Evolutionary conservation across 78 protist species (phyloP), one percentile per base, ranked within the genome.

Genomic region (Dictyostelium brefeldianum): DNA sequence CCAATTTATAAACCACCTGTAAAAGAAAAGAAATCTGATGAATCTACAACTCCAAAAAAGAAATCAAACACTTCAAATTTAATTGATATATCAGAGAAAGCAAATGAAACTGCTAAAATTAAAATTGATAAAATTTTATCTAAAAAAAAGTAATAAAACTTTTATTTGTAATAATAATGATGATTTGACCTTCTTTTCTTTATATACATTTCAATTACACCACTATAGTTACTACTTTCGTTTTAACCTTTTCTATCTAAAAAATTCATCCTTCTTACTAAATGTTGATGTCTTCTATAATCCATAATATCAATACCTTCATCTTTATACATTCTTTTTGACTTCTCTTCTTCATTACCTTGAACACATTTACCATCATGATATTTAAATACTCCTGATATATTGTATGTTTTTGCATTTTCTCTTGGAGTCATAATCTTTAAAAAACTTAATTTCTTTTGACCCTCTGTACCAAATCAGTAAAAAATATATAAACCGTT

Each of bases 271-370:
- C 93, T 74, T 29, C 43, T 77, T 1, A 78, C 22, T 65, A 87
- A n/a, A 77, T 87, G 84, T 7, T 43, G 12, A 36, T 87, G 93
- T 87, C 93, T 87, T 48, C 57, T 87, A 50, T 41, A 53, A 65
- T 87, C 93, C 85, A 87, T 77, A 18, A 87, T 87, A 87, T 87
- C 93, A 47, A 87, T 27, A 22, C 93, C 93, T 0, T 87, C 84
- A 50, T 87, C 93, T 54, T 77, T 77, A 48, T 87, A 87, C 22
- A 15, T 25, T 51, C 62, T 77, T 36, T 87, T 87, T 51, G n/a
- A 11, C 15, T 87, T 87, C 22, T 74, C 54, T 25, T 70, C 70
- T 36, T 65, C 70, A 17, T 29, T 12, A 20, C 93, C 84, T 14
- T 77, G 70, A 41, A 64, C 31, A 36, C 81, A 67, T 31, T 64